A percentile compares a stretch with the other conserved stretches of the same genome.
phyloP scores from a whole-genome alignment of 768 basidiomycete genomes.

The Suillus alpinus region DNA sequence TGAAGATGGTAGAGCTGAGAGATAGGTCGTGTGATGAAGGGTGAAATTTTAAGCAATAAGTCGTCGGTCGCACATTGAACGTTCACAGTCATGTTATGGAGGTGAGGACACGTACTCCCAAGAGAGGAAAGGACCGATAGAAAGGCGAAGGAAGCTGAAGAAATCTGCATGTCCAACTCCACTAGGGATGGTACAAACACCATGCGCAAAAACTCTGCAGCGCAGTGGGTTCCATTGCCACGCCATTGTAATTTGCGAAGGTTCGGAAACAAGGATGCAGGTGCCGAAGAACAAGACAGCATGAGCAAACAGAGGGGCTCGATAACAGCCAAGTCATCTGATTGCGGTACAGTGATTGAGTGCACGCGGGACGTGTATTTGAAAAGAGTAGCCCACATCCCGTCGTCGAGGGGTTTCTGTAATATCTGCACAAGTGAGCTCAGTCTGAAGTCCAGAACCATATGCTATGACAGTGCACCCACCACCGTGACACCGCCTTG shows the following conservation, averaged over 20 bases:
- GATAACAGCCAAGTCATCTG: not conserved
- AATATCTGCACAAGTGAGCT: not conserved
- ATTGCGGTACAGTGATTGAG: not conserved
- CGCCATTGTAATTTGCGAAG: slow-evolving; percentile 20
- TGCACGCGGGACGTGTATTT: not conserved
- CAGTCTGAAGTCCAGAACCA: too few relatives aligned
- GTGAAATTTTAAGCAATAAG: not conserved
- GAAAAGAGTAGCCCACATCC: not conserved
- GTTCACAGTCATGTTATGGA: not conserved
- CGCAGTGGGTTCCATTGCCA: slow-evolving; percentile 14
- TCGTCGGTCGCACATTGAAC: fast-evolving
- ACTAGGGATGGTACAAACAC: slow-evolving; percentile 18
- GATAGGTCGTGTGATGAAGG: not conserved
- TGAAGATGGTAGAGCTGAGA: not conserved
- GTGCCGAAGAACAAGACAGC: slow-evolving; percentile 14
- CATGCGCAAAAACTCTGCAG: slow-evolving; percentile 22
- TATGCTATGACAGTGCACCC: too few relatives aligned
- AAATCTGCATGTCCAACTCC: not conserved
- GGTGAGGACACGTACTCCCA: not conserved
- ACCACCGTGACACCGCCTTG: too few relatives aligned
- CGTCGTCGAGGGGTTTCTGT: not conserved
- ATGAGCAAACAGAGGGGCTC: not conserved
- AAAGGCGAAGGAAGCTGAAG: not conserved
- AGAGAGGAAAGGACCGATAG: not conserved
- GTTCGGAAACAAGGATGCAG: slow-evolving; percentile 19